These are phyloP conservation scores for Pugionium cornutum DNA, from an alignment of 345 rosid species.

Conservation along the genomic window DNA sequence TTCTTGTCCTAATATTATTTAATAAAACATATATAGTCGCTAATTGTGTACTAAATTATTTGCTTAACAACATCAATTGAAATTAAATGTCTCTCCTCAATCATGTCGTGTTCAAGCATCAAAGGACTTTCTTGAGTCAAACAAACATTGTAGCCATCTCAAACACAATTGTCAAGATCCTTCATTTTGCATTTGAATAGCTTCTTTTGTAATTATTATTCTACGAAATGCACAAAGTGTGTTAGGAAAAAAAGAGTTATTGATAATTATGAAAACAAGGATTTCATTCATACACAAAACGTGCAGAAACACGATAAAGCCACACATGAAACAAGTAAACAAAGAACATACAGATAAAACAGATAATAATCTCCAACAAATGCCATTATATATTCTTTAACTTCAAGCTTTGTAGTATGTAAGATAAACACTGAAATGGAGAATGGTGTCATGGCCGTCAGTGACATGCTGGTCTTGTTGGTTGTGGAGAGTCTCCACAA, in stretches of 20 bases:
- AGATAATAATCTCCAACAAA: not conserved
- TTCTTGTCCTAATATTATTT: too few relatives aligned
- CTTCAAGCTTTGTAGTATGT: slow-evolving; percentile 38
- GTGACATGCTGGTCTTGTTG: slow-evolving; percentile 68
- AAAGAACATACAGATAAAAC: not conserved
- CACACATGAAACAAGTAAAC: not conserved
- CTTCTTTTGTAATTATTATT: slow-evolving; percentile 47
- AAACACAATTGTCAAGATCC: slow-evolving; percentile 52
- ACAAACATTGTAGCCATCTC: too few relatives aligned
- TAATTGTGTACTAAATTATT: too few relatives aligned
- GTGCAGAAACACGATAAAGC: not conserved
- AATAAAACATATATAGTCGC: too few relatives aligned
- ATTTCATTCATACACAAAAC: too few relatives aligned
- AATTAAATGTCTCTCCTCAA: too few relatives aligned
- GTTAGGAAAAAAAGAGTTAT: too few relatives aligned
- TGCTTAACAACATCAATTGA: too few relatives aligned
- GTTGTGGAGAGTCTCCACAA: slow-evolving; percentile 59
- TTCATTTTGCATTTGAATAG: slow-evolving; percentile 80
- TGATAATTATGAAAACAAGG: not conserved
- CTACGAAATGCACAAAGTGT: not conserved
- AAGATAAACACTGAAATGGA: slow-evolving; percentile 64
- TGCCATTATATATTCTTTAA: not conserved
- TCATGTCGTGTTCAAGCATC: too few relatives aligned
- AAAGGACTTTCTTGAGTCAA: too few relatives aligned
- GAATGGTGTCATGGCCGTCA: slow-evolving; percentile 76